Evolutionary conservation across 1,284 basidiomycete genomes (phyloP), one percentile per base, ranked within the genome.

Genomic region (Marasmius sp.): DNA sequence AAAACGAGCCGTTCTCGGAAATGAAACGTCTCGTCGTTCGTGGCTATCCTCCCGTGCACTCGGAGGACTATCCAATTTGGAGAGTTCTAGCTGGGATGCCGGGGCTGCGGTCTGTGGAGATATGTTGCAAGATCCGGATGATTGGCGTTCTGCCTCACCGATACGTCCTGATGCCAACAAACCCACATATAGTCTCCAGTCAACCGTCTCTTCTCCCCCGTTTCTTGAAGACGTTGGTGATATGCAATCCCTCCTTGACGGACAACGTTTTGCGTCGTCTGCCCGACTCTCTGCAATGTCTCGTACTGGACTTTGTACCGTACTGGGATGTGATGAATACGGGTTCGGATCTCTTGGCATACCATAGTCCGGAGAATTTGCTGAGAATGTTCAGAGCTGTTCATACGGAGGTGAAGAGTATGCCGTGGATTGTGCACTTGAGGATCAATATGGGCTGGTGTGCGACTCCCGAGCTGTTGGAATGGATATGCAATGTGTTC

Each of bases 361-460:
- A 63, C 47, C 62, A 63, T 47, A 52, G 36, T n/a, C 62, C 58
- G 34, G 18, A 47, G 9, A 45, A 58, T 39, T 18, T 63, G 20
- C 16, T 48, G n/a, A 22, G 34, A 16, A 20, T 56, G 12, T 58
- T 63, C 6, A 9, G 52, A 20, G 37, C 47, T 20, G 27, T 62
- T 20, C 34, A 48, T 57, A 10, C 18, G 7, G 48, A 34, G 6
- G 48, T 34, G 41, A 36, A 43, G 16, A 43, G 18, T 43, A 45
- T 48, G 49, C 51, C 56, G 14, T n/a, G 55, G 45, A 8, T 64
- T 9, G 60, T 51, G 38, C 53, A 59, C 6, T 37, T 61, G 3
- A 41, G 57, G n/a, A 56, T 61, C 34, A 64, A 59, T 27, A 64
- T 64, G 63, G 63, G 63, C 8, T 61, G 63, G 63, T 57, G 60